Evolutionary conservation across 345 rosid species (phyloP), one percentile per base, ranked within the genome.

Genomic region (Psidium friedrichsthalianum): DNA sequence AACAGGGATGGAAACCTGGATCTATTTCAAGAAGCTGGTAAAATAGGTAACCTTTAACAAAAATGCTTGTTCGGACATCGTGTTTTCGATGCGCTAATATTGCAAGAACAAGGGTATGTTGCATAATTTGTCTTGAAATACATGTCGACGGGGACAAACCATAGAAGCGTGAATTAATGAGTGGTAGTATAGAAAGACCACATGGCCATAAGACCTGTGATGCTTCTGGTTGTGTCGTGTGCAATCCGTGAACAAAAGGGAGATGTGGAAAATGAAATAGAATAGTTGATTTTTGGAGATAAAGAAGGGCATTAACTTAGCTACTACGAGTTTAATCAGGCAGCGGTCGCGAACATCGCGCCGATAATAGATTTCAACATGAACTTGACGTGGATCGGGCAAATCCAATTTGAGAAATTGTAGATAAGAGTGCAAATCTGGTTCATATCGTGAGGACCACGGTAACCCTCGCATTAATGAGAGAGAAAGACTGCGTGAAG

Each of bases 201-300:
- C 9, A 1, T 24, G 2, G 47, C 24, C 78, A 29, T 22, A 69
- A 36, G 78, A 24, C 78, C 78, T 4, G 47, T 18, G 78, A 49
- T 49, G 51, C 13, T 49, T 49, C 51, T 49, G 52, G 52, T 51
- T 51, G 52, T 51, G 14, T 51, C 13, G 13, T 16, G 47, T 69
- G 78, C 47, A 0, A 36, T 5, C 4, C 42, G 12, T 4, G 78
- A 36, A 69, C 47, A 0, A 32, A 1, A 40, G 40, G 47, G 22
- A 32, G 5, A 1, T 15, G 42, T 0, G 0, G 0, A 69, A 36
- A 69, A 32, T 18, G 40, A 36, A 0, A 40, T 4, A 3, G 78
- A 20, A 69, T 69, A 32, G 24, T 18, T 69, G 78, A 69, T 36
- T 44, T 69, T 20, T 69, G 78, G 47, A 18, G 47, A 21, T 16